A percentile compares a stretch with the other conserved stretches of the same genome.
Evolutionary conservation across 306 rosid species (phyloP).

Genomic region (Rubus parviflorus): DNA sequence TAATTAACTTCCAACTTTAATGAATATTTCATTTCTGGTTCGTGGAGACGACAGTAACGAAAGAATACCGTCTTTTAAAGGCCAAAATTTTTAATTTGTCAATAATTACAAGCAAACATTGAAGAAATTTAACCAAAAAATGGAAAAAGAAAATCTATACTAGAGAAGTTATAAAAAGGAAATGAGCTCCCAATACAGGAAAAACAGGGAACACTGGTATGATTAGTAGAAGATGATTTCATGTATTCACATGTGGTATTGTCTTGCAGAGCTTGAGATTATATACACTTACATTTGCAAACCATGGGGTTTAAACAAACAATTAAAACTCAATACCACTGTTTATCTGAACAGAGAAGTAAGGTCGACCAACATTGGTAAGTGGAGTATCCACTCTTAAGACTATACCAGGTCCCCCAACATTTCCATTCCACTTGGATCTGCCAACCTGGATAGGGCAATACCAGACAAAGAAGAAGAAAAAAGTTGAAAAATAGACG

Average conservation of each 20-base stretch:
- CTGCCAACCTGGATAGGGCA: slow-evolving; percentile 69
- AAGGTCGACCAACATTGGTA: slow-evolving; percentile 64
- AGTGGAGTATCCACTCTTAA: slow-evolving; percentile 81
- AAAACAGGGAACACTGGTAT: slow-evolving; percentile 20
- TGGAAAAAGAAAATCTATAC: no score
- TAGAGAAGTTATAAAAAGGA: background rate
- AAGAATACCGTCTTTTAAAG: background rate
- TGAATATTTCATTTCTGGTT: background rate
- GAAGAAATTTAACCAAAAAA: background rate
- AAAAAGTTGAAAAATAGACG: background rate
- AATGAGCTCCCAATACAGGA: slow-evolving; percentile 6
- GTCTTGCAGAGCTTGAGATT: slow-evolving; percentile 29
- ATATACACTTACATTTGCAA: slow-evolving; percentile 58
- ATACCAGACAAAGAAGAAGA: background rate
- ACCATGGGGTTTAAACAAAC: slow-evolving; percentile 16
- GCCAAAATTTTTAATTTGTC: background rate
- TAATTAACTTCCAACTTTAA: background rate
- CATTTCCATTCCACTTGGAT: slow-evolving; percentile 97
- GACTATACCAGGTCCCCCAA: slow-evolving; percentile 81
- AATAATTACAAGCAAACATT: background rate
- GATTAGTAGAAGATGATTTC: slow-evolving; percentile 17
- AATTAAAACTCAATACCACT: slow-evolving; percentile 81
- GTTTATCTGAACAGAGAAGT: slow-evolving; percentile 79
- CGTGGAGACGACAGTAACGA: no score
- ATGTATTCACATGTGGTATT: slow-evolving; percentile 20